These are phyloP conservation scores for Ballota nigra DNA, from an alignment of 257 asterid genomes.

Conservation along the genomic window DNA sequence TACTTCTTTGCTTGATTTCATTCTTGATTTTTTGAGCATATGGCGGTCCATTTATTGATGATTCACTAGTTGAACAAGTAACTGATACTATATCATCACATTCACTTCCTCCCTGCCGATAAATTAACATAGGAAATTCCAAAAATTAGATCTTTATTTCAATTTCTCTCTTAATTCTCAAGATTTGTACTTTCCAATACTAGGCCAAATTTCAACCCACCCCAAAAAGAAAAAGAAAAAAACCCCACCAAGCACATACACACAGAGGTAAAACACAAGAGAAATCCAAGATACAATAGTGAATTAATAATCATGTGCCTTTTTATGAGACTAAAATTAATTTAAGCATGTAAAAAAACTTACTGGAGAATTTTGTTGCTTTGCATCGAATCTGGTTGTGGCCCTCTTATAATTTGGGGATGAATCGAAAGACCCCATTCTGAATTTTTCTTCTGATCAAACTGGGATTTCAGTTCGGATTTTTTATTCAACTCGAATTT, in stretches of 20 bases:
- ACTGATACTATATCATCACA: slow-evolving; percentile 46
- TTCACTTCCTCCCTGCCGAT: slow-evolving; percentile 58
- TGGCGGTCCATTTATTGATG: slow-evolving; percentile 27
- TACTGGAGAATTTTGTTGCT: slow-evolving; percentile 50
- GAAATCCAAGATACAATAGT: background rate
- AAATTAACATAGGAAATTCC: slow-evolving; percentile 11
- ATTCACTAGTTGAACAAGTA: slow-evolving; percentile 55
- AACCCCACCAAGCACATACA: background rate
- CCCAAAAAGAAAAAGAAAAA: no score
- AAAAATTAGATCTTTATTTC: background rate
- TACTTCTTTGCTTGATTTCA: slow-evolving; percentile 24
- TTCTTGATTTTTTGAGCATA: slow-evolving; percentile 3
- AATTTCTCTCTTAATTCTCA: background rate
- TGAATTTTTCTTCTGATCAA: slow-evolving; percentile 21
- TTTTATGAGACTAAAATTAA: background rate
- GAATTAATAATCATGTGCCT: background rate
- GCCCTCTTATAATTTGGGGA: slow-evolving; percentile 48
- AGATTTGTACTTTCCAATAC: background rate
- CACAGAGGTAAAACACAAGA: background rate
- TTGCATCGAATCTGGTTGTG: slow-evolving; percentile 39
- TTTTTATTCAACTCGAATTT: slow-evolving; percentile 3
- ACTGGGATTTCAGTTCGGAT: slow-evolving; percentile 13
- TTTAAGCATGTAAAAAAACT: slow-evolving; percentile 16
- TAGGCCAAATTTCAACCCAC: background rate
- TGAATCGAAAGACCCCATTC: slow-evolving; percentile 51